Evolutionary conservation across 2,329 filamentous ascomycete genomes (phyloP).

Genomic region (Neospermospora avenae): DNA sequence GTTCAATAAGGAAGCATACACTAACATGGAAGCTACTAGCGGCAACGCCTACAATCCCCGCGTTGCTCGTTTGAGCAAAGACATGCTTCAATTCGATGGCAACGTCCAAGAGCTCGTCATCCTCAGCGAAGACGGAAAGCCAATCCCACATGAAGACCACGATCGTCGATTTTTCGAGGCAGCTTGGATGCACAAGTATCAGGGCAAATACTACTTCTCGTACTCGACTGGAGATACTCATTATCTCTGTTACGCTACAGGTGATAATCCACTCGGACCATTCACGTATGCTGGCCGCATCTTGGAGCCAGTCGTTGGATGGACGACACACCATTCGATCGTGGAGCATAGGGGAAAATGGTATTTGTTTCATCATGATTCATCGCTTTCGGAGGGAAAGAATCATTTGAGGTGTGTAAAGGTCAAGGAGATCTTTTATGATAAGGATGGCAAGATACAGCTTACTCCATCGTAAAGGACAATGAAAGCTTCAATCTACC

Average conservation of each 20-base stretch:
- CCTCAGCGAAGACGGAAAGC: conserved; percentile 57
- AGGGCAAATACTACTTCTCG: conserved; percentile 69
- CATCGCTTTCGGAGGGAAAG: conserved; percentile 59
- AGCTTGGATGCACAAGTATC: conserved; percentile 73
- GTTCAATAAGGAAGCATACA: conserved; percentile 54
- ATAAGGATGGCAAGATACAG: conserved; percentile 59
- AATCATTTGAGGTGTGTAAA: conserved; percentile 72
- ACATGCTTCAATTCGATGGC: conserved; percentile 61
- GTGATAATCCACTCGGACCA: conserved; percentile 62
- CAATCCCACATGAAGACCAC: conserved; percentile 64
- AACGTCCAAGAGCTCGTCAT: conserved; percentile 60
- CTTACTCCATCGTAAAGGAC: conserved; percentile 4
- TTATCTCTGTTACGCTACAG: conserved; percentile 66
- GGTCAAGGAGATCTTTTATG: conserved; percentile 71
- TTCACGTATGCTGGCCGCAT: conserved; percentile 71
- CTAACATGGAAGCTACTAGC: conserved; percentile 57
- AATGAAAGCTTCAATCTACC: not conserved
- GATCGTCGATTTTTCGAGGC: conserved; percentile 77
- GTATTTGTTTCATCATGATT: conserved; percentile 77
- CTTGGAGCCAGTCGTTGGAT: conserved; percentile 72
- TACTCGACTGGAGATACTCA: conserved; percentile 79
- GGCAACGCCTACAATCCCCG: conserved; percentile 61
- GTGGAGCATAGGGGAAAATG: conserved; percentile 69
- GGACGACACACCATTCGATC: conserved; percentile 80
- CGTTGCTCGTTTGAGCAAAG: conserved; percentile 59